Evolutionary conservation across 1,284 basidiomycete genomes (phyloP), one percentile per base, ranked within the genome.

Genomic region (Ceratobasidium papillatum): DNA sequence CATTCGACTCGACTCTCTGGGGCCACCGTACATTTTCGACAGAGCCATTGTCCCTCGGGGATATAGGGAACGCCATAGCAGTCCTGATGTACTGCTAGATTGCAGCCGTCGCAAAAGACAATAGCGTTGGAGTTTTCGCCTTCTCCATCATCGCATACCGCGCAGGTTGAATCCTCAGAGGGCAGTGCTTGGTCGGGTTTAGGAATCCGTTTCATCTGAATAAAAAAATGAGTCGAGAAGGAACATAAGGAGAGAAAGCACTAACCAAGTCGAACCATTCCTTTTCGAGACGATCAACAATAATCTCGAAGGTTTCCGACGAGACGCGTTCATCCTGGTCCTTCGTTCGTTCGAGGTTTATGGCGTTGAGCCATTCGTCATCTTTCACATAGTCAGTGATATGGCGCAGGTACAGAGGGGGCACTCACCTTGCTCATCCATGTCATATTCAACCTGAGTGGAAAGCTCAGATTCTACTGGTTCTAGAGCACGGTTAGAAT

Each of bases 31-130:
- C 98, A 99, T 82, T 99, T 99, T 71, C 98, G 87, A 82, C 98
- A 99, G 38, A 99, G 88, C 98, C 98, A 99, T 83, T 99, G 97
- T 0, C 98, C 98, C 83, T 99, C 98, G 0, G 98, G 98, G 76
- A 99, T 99, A 81, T 99, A 99, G 1, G 98, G 98, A 3, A 99
- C 95, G 41, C 98, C 98, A 81, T 99, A 99, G 81, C 98, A 99
- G 82, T 99, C 97, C 88, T 99, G 98, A 83, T 99, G 98, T 3
- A 99, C 97, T 8, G 98, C 98, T 34, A 99, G 85, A 82, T 99
- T 99, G 83, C 98, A 99, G 0, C 98, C 98, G 81, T 99, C 98
- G 82, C 98, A 99, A 81, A 99, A 99, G 19, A 99, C 97, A 78
- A 99, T 99, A 5, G 96, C 98, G 81, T 99, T 99, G 75, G 93